These are phyloP conservation scores for Coemansia javaensis DNA, from an alignment of 192 early-diverging fungal genomes.

Conservation along the genomic window DNA sequence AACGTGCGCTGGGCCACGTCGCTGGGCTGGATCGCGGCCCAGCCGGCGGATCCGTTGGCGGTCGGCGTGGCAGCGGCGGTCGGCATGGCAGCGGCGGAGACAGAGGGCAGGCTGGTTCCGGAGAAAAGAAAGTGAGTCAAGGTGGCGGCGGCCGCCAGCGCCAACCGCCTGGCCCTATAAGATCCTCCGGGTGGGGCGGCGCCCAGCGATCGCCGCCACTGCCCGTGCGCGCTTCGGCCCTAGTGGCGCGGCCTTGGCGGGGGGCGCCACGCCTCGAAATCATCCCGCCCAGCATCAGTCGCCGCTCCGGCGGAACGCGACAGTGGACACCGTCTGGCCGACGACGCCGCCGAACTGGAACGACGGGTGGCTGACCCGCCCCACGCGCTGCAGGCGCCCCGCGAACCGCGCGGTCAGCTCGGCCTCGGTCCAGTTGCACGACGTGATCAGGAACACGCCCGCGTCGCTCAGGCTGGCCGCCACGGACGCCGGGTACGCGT, in stretches of 20 bases:
- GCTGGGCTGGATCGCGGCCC: conserved; percentile 54
- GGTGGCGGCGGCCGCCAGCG: no score
- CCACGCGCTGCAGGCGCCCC: conserved; percentile 59
- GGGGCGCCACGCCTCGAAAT: no score
- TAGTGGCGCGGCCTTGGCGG: no score
- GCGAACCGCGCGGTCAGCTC: conserved; percentile 61
- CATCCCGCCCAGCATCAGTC: not conserved
- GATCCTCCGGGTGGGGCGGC: no score
- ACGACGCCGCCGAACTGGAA: conserved; percentile 85
- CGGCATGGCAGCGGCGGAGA: no score
- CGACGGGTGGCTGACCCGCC: conserved; percentile 73
- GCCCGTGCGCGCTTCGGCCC: no score
- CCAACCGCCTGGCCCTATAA: no score
- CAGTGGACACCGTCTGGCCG: conserved; percentile 84
- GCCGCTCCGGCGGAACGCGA: conserved; percentile 59
- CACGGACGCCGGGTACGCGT: conserved; percentile 57
- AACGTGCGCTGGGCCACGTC: conserved; percentile 66
- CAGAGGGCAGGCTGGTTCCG: no score
- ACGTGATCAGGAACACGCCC: conserved; percentile 76
- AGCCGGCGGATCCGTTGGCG: conserved; percentile 24
- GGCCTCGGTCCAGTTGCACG: conserved; percentile 90
- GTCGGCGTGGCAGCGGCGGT: conserved; percentile 24
- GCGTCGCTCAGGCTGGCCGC: conserved; percentile 54
- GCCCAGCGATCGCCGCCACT: no score
- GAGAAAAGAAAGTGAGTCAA: not conserved